These are phyloP conservation scores for Inonotus hispidus DNA, from an alignment of 1,284 basidiomycete genomes.

Conservation along the genomic window DNA sequence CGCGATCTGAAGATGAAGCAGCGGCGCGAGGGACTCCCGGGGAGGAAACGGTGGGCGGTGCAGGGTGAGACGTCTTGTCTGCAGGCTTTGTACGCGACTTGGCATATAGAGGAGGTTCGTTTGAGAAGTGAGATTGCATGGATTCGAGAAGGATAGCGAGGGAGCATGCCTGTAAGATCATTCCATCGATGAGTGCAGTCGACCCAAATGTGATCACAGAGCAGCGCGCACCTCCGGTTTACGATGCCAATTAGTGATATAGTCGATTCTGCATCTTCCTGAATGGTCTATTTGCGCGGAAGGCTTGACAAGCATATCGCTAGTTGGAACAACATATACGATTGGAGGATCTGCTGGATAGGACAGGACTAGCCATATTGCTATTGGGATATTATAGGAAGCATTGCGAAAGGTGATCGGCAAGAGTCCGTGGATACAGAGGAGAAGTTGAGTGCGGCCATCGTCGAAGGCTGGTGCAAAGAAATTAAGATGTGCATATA, in stretches of 20 bases:
- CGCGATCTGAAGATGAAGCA: slow-evolving; percentile 8
- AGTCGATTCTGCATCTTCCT: slow-evolving; percentile 67
- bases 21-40: background rate
- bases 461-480: slow-evolving; percentile 77
- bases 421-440: slow-evolving; percentile 87
- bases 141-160: slow-evolving; percentile 61
- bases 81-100: slow-evolving; percentile 46
- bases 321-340: slow-evolving; percentile 92
- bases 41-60: slow-evolving; percentile 7
- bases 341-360: slow-evolving; percentile 83
- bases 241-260: slow-evolving; percentile 71
- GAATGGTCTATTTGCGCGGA: slow-evolving; percentile 78
- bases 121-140: slow-evolving; percentile 78
- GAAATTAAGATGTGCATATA: slow-evolving; percentile 14
- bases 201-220: slow-evolving; percentile 17
- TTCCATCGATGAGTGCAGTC: slow-evolving; percentile 14
- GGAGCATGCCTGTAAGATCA: slow-evolving; percentile 54
- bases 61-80: slow-evolving; percentile 1
- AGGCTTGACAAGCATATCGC: slow-evolving; percentile 84
- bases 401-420: slow-evolving; percentile 77
- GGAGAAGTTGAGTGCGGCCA: slow-evolving; percentile 85
- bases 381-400: slow-evolving; percentile 92
- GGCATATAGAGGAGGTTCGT: slow-evolving; percentile 86
- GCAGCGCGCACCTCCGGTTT: slow-evolving; percentile 74
- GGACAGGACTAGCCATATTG: slow-evolving; percentile 81